phyloP scores from a whole-genome alignment of 495 filamentous ascomycete species.

The Penicillium subrubescens region DNA sequence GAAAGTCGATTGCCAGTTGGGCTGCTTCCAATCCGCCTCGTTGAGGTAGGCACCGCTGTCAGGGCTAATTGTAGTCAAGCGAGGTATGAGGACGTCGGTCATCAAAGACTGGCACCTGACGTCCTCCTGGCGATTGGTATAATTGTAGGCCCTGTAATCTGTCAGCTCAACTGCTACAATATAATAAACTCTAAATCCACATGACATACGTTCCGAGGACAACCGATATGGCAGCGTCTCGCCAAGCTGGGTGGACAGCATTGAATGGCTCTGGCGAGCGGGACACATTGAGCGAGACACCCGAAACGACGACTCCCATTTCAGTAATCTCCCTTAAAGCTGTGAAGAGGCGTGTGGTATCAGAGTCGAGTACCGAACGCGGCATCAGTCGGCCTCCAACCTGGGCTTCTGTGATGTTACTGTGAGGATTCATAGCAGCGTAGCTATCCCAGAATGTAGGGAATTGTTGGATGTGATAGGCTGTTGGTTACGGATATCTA shows the following conservation, averaged over 20 bases:
- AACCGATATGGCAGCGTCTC: conserved; percentile 11
- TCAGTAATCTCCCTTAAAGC: conserved; percentile 24
- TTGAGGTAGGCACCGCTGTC: conserved; percentile 18
- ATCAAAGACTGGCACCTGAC: conserved; percentile 10
- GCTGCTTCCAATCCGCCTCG: conserved; percentile 17
- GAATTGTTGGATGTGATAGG: conserved; percentile 26
- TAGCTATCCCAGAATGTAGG: conserved; percentile 45
- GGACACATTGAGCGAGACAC: conserved; percentile 35
- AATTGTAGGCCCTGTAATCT: conserved; percentile 3
- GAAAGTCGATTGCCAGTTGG: conserved; percentile 20
- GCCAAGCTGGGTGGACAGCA: conserved; percentile 47
- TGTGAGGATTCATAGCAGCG: conserved; percentile 30
- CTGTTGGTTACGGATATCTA: not conserved
- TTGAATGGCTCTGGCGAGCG: conserved; percentile 41
- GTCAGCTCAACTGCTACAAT: not conserved
- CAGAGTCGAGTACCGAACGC: conserved; percentile 36
- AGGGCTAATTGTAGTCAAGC: conserved; percentile 6
- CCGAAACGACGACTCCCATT: conserved; percentile 37
- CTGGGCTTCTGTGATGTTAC: conserved; percentile 46
- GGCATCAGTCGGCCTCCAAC: conserved; percentile 60
- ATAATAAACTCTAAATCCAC: no score
- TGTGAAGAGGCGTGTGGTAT: conserved; percentile 10
- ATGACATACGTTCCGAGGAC: conserved; percentile 14
- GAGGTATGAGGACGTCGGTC: conserved; percentile 15
- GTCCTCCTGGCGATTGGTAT: conserved; percentile 1